Evolutionary conservation across 805 yeast genomes (phyloP).

Genomic region (Kodamaea hsintzibuensis): DNA sequence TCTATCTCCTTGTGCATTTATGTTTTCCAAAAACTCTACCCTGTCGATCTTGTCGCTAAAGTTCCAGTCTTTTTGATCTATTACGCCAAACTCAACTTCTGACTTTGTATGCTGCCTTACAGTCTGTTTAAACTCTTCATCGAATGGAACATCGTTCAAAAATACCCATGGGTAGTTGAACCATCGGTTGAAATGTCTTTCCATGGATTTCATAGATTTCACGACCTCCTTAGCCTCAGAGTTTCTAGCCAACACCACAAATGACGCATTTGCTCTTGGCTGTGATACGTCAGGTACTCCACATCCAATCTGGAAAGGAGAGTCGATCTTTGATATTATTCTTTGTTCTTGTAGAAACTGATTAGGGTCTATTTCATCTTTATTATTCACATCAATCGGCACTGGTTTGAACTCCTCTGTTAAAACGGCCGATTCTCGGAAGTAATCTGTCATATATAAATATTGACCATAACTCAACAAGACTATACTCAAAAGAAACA

Average conservation of each 20-base stretch:
- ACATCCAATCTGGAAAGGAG: constrained; percentile 60
- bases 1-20: constrained; percentile 78
- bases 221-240: constrained; percentile 77
- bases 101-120: constrained; percentile 58
- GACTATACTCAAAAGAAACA: not conserved
- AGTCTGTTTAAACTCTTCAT: constrained; percentile 56
- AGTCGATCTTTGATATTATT: constrained; percentile 24
- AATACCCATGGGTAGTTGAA: constrained; percentile 91
- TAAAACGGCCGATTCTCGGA: not conserved
- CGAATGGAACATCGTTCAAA: constrained; percentile 77
- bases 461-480: not conserved
- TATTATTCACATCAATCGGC: not conserved
- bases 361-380: not conserved
- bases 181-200: constrained; percentile 92
- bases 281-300: constrained; percentile 38
- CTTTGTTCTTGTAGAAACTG: constrained; percentile 15
- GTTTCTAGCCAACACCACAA: constrained; percentile 82
- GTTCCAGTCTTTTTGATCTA: constrained; percentile 66
- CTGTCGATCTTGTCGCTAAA: constrained; percentile 47
- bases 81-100: constrained; percentile 67
- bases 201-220: constrained; percentile 70
- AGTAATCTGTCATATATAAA: not conserved
- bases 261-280: constrained; percentile 74
- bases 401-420: not conserved
- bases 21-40: constrained; percentile 51